These are phyloP conservation scores for Microdochium bolleyi DNA, from an alignment of 2,329 filamentous ascomycete species.

Conservation along the genomic window DNA sequence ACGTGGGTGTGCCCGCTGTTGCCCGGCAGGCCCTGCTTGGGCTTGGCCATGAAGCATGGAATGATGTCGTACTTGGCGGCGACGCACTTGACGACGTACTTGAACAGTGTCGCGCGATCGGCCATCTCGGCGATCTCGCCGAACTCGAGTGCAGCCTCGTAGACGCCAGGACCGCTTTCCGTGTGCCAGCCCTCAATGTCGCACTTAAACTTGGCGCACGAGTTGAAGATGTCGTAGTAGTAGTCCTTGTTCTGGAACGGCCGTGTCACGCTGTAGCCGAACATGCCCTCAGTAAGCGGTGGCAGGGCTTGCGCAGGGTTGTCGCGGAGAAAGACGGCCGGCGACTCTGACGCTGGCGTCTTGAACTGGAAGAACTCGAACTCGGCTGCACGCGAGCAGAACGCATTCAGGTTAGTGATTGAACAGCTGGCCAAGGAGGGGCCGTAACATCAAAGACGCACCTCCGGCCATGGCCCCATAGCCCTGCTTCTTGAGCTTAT, in stretches of 20 bases:
- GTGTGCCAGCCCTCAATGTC: constrained; percentile 79
- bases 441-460: no score
- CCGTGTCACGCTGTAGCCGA: constrained; percentile 71
- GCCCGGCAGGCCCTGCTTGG: constrained; percentile 79
- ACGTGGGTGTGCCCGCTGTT: constrained; percentile 96
- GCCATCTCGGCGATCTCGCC: constrained; percentile 84
- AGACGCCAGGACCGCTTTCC: constrained; percentile 78
- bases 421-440: no score
- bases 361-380: constrained; percentile 58
- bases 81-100: constrained; percentile 86
- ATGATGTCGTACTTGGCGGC: constrained; percentile 84
- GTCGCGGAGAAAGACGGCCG: constrained; percentile 56
- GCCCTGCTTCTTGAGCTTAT: constrained; percentile 53
- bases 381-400: constrained; percentile 49
- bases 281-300: constrained; percentile 72
- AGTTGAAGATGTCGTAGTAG: constrained; percentile 70
- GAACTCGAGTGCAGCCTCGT: constrained; percentile 90
- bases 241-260: constrained; percentile 76
- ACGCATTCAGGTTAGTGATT: not conserved
- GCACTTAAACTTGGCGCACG: constrained; percentile 62
- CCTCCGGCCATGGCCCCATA: constrained; percentile 71
- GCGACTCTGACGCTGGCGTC: constrained; percentile 36
- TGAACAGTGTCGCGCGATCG: constrained; percentile 87
- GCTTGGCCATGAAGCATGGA: constrained; percentile 98
- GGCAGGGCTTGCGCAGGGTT: constrained; percentile 59